A percentile compares a stretch with the other conserved stretches of the same genome.
These are phyloP conservation scores for Coniophora puteana DNA, from an alignment of 1,284 basidiomycete genomes.

Conservation along the genomic window DNA sequence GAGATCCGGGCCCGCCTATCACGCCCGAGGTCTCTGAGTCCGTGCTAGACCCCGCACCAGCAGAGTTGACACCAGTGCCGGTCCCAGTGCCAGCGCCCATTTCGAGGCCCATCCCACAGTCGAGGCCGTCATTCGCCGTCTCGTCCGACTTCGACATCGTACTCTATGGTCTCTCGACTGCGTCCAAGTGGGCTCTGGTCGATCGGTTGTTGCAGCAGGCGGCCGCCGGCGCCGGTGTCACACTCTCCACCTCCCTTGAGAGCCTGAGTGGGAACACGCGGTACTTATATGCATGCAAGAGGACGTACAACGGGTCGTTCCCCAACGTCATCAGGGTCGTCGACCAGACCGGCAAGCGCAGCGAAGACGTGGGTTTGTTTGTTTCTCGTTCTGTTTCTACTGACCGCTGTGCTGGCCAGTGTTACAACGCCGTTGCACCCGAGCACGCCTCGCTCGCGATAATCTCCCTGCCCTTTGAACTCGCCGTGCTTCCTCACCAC, in stretches of 20 bases:
- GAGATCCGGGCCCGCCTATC: conserved; percentile 34
- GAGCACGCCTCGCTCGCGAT: conserved; percentile 69
- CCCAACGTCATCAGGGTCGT: conserved; percentile 41
- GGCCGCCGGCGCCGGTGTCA: conserved; percentile 25
- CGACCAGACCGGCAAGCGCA: conserved; percentile 44
- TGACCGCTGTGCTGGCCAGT: no score
- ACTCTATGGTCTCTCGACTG: conserved; percentile 56
- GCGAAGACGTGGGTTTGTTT: conserved; percentile 44
- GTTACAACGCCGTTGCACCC: conserved; percentile 35
- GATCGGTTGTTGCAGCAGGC: conserved; percentile 48
- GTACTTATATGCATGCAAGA: conserved; percentile 17
- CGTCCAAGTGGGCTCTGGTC: conserved; percentile 55
- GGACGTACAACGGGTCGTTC: conserved; percentile 18
- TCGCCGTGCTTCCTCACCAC: conserved; percentile 44
- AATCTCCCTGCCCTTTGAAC: conserved; percentile 53
- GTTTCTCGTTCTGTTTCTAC: conserved; percentile 38
- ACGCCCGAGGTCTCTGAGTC: conserved; percentile 36
- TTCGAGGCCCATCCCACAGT: conserved; percentile 46
- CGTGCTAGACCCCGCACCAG: no score
- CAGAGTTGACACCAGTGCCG: background rate
- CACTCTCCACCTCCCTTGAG: conserved; percentile 15
- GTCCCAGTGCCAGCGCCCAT: conserved; percentile 13
- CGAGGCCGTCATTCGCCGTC: conserved; percentile 63
- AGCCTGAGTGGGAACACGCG: conserved; percentile 19
- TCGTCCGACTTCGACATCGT: conserved; percentile 52